Percentiles rank a stretch among this genome's conserved stretches.
These are phyloP conservation scores for Trametes coccinea DNA, from an alignment of 768 basidiomycete species.

Conservation along the genomic window DNA sequence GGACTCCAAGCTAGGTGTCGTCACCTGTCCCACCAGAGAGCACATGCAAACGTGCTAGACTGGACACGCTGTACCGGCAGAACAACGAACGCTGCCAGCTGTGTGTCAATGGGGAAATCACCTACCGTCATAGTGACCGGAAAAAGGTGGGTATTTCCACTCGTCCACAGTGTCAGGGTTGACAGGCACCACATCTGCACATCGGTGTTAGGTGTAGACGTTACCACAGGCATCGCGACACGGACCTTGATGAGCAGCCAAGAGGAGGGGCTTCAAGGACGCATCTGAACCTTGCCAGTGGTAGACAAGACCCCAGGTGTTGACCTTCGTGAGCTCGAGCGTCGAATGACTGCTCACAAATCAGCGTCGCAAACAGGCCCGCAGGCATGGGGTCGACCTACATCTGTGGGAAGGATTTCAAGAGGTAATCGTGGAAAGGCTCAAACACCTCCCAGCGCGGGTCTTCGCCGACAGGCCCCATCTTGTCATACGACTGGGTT, in stretches of 20 bases:
- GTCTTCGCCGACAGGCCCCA: conserved; percentile 49
- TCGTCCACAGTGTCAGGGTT: conserved; percentile 43
- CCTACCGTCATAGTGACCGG: conserved; percentile 44
- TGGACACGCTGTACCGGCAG: too few relatives aligned
- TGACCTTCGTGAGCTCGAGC: conserved; percentile 55
- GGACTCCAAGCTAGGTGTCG: too few relatives aligned
- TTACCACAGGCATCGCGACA: not conserved
- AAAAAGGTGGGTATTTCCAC: conserved; percentile 53
- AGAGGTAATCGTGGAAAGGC: conserved; percentile 43
- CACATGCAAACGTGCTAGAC: too few relatives aligned
- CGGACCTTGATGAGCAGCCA: conserved; percentile 53
- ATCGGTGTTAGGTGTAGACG: not conserved
- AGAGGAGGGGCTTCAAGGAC: conserved; percentile 53
- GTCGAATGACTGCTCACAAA: conserved; percentile 42
- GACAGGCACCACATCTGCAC: conserved; percentile 51
- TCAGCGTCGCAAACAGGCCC: not conserved
- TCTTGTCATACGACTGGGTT: conserved; percentile 53
- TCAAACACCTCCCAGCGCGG: conserved; percentile 44
- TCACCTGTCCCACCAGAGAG: too few relatives aligned
- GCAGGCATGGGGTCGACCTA: conserved; percentile 31
- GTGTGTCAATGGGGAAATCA: not conserved
- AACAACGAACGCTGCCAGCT: not conserved
- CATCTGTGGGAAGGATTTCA: conserved; percentile 60
- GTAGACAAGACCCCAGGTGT: conserved; percentile 62
- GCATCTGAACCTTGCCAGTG: conserved; percentile 56